A percentile compares a stretch with the other conserved stretches of the same genome.
phyloP scores from a whole-genome alignment of 257 asterid species.

The Perilla frutescens region DNA sequence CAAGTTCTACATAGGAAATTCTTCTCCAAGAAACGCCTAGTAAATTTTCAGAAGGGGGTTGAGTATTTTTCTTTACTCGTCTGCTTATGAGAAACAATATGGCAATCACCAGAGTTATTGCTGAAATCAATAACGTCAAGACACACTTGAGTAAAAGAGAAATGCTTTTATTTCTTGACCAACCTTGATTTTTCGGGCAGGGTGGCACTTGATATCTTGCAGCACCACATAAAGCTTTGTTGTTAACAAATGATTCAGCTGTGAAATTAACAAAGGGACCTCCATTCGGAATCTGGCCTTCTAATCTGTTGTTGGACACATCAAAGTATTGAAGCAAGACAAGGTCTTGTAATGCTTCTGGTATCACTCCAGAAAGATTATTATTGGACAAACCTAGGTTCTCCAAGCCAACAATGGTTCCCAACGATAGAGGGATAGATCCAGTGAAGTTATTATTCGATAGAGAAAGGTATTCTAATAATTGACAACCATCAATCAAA shows the following conservation, averaged over 20 bases:
- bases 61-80: too few relatives aligned
- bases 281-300: constrained; percentile 7
- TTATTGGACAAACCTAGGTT: background rate
- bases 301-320: constrained; percentile 14
- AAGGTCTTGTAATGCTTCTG: background rate
- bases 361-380: constrained; percentile 8
- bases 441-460: background rate
- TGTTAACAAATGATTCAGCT: background rate
- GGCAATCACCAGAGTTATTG: too few relatives aligned
- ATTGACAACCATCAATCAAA: background rate
- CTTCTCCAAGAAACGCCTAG: too few relatives aligned
- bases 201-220: too few relatives aligned
- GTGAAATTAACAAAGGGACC: background rate
- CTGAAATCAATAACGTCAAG: too few relatives aligned
- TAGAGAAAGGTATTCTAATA: background rate
- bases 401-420: background rate
- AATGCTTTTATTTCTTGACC: too few relatives aligned
- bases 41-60: too few relatives aligned
- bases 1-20: too few relatives aligned
- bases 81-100: too few relatives aligned
- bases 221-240: too few relatives aligned
- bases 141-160: too few relatives aligned
- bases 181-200: too few relatives aligned
- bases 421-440: background rate
- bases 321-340: background rate